Percentiles rank a stretch among this genome's conserved stretches.
These are phyloP conservation scores for Carex myosuroides DNA, from an alignment of 176 grass and related monocot genomes.

Conservation along the genomic window DNA sequence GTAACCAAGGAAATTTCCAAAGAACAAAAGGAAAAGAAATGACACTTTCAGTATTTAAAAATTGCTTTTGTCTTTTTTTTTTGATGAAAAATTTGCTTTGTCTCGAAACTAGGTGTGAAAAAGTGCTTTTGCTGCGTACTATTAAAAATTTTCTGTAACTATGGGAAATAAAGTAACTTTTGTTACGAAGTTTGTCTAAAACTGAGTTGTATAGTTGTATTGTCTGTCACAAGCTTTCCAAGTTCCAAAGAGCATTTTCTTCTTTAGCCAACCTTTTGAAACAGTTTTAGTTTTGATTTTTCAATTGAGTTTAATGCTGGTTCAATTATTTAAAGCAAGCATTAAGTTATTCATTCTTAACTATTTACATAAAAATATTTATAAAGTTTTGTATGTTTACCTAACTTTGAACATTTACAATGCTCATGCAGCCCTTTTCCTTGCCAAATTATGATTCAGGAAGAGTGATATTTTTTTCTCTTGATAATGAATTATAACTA, in stretches of 20 bases:
- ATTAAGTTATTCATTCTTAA: background rate
- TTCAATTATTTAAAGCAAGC: background rate
- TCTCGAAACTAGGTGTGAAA: conserved; percentile 7
- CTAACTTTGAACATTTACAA: background rate
- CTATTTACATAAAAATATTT: background rate
- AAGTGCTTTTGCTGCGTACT: background rate
- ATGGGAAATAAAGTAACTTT: conserved; percentile 14
- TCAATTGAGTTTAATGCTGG: background rate
- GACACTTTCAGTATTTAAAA: background rate
- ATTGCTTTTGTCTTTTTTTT: background rate
- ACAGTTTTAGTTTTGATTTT: background rate
- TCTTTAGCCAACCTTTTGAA: background rate
- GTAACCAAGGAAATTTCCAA: too few species aligned
- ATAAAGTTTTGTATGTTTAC: background rate
- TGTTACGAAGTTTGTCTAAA: background rate
- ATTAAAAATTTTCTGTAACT: background rate
- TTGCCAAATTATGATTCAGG: background rate
- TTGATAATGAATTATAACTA: background rate
- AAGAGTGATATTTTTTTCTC: background rate
- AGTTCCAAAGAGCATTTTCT: conserved; percentile 2
- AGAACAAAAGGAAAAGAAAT: too few species aligned
- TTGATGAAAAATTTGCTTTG: too few species aligned
- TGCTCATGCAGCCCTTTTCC: background rate
- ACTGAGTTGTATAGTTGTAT: background rate
- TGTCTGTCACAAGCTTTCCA: background rate